These are phyloP conservation scores for Oenanthe sinensis DNA, from an alignment of 129 eudicot species.

Conservation along the genomic window DNA sequence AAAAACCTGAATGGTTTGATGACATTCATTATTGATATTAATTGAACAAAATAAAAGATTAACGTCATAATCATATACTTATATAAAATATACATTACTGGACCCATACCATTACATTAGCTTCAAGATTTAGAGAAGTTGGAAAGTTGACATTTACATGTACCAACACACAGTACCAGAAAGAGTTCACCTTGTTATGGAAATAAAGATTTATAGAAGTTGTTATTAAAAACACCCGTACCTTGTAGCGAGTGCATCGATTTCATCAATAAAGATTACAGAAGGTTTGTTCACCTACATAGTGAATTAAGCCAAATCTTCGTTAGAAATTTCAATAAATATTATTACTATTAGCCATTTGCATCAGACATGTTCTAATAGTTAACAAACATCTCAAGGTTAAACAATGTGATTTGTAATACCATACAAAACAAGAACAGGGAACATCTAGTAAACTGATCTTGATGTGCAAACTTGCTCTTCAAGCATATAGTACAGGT, in stretches of 20 bases:
- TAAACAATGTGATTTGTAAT: background rate
- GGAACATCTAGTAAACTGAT: background rate
- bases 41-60: background rate
- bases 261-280: constrained; percentile 87
- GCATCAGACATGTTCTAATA: background rate
- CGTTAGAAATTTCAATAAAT: background rate
- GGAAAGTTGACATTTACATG: background rate
- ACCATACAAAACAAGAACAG: background rate
- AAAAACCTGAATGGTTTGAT: background rate
- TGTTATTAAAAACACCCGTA: constrained; percentile 14
- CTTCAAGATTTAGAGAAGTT: background rate
- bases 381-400: background rate
- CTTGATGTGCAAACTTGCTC: background rate
- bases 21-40: background rate
- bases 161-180: background rate
- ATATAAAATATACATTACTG: background rate
- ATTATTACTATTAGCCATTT: background rate
- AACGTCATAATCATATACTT: background rate
- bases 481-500: background rate
- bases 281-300: constrained; percentile 85
- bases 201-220: background rate
- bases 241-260: constrained; percentile 94
- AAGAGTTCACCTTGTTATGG: background rate
- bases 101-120: background rate
- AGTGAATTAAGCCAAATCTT: constrained; percentile 11